Evolutionary conservation across 805 yeast species (phyloP).

Genomic region (Jamesozyma rosinii): DNA sequence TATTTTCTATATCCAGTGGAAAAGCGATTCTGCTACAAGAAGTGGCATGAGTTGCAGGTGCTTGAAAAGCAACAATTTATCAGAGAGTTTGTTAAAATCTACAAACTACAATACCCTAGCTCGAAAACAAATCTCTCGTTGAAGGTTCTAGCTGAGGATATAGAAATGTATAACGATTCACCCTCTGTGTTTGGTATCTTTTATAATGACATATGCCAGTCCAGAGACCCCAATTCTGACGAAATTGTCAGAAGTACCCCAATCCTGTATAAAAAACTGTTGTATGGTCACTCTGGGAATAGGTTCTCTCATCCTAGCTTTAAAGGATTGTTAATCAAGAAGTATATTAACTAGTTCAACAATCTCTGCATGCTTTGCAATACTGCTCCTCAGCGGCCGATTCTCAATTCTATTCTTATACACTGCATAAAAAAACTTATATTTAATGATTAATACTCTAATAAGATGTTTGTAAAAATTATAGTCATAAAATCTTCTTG

Average conservation of each 20-base stretch:
- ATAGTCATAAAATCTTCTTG: no score
- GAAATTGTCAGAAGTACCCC: background rate
- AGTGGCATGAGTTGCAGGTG: conserved; percentile 20
- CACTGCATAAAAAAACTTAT: background rate
- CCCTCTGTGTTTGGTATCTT: conserved; percentile 29
- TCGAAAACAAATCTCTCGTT: conserved; percentile 26
- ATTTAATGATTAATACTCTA: no score
- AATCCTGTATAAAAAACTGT: background rate
- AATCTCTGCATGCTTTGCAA: background rate
- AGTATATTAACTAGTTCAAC: background rate
- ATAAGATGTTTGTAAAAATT: no score
- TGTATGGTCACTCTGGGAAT: conserved; percentile 1
- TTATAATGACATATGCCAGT: conserved; percentile 26
- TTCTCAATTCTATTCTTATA: background rate
- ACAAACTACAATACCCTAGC: conserved; percentile 23
- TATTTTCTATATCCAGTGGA: background rate
- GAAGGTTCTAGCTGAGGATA: conserved; percentile 16
- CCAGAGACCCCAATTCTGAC: background rate
- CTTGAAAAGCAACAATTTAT: conserved; percentile 23
- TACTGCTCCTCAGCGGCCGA: background rate
- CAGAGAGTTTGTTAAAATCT: conserved; percentile 19
- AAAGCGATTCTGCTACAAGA: conserved; percentile 9
- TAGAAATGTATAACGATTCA: conserved; percentile 20
- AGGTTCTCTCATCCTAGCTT: conserved; percentile 10
- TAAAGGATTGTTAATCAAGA: conserved; percentile 5